phyloP scores from a whole-genome alignment of 129 eudicot genomes.

The Silybum marianum region DNA sequence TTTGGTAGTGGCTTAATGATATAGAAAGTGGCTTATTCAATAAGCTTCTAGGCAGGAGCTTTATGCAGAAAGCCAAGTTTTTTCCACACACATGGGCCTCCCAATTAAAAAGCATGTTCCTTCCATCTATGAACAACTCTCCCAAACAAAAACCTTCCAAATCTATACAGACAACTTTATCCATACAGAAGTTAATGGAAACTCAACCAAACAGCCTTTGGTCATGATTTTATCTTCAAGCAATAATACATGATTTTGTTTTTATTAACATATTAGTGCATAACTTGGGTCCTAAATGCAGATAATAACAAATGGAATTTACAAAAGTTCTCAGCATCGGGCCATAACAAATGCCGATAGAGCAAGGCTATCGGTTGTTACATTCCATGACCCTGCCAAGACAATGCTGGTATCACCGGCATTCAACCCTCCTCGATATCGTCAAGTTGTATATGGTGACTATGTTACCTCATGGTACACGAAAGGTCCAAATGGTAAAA shows the following conservation, averaged over 20 bases:
- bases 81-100: too few relatives aligned
- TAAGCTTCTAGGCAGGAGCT: too few relatives aligned
- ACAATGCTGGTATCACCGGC: constrained; percentile 62
- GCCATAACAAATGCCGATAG: constrained; percentile 73
- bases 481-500: constrained; percentile 98
- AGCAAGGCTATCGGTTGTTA: constrained; percentile 83
- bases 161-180: too few relatives aligned
- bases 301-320: constrained; percentile 85
- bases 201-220: not conserved
- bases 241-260: too few relatives aligned
- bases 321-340: constrained; percentile 76
- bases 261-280: not conserved
- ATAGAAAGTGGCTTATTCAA: too few relatives aligned
- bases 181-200: too few relatives aligned
- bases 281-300: constrained; percentile 33
- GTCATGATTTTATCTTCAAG: not conserved
- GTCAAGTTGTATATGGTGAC: constrained; percentile 71
- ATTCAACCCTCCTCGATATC: constrained; percentile 61
- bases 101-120: too few relatives aligned
- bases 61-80: too few relatives aligned
- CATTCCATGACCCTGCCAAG: constrained; percentile 95
- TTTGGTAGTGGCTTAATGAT: too few relatives aligned
- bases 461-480: constrained; percentile 91
- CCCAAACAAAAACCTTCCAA: too few relatives aligned
- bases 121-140: too few relatives aligned